A percentile compares a stretch with the other conserved stretches of the same genome.
Conservation (phyloP, 2,329 filamentous ascomycete genomes). For the Cladosporium sp. region DNA sequence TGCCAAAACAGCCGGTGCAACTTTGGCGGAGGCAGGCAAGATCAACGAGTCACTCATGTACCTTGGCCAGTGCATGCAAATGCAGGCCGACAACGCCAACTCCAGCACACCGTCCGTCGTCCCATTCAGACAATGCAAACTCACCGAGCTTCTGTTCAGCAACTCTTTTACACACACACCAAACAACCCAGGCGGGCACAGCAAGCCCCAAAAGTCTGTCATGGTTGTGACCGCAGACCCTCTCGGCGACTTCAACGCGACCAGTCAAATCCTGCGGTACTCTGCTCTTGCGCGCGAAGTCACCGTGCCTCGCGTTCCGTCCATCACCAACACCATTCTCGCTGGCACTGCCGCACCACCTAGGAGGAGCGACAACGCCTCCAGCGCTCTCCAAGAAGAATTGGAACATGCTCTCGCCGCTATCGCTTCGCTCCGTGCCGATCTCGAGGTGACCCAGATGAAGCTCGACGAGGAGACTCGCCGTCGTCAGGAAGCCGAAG, state of each 20-base stretch:
- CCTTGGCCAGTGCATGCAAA: slow-evolving; percentile 91
- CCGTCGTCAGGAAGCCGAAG: slow-evolving; percentile 69
- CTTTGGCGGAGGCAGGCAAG: slow-evolving; percentile 91
- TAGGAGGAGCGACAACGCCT: slow-evolving; percentile 43
- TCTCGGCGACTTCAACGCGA: slow-evolving; percentile 91
- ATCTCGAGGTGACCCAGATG: slow-evolving; percentile 72
- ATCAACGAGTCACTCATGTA: slow-evolving; percentile 99
- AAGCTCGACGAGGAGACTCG: slow-evolving; percentile 71
- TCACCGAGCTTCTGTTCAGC: slow-evolving; percentile 54
- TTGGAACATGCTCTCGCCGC: slow-evolving; percentile 81
- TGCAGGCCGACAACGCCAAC: slow-evolving; percentile 78
- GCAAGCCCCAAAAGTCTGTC: slow-evolving; percentile 79
- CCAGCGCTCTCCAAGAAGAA: slow-evolving; percentile 56
- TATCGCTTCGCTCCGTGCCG: slow-evolving; percentile 73
- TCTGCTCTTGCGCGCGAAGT: slow-evolving; percentile 90
- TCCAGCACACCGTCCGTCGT: slow-evolving; percentile 54
- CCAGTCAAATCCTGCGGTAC: slow-evolving; percentile 92
- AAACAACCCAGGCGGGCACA: slow-evolving; percentile 37
- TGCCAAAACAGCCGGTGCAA: slow-evolving; percentile 90
- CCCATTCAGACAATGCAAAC: slow-evolving; percentile 63
- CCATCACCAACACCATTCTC: slow-evolving; percentile 70
- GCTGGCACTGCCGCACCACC: slow-evolving; percentile 29
- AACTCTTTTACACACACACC: slow-evolving; percentile 49
- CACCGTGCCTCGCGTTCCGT: slow-evolving; percentile 84
- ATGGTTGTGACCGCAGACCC: slow-evolving; percentile 98